Evolutionary conservation across 192 early-diverging fungal genomes (phyloP), one percentile per base, ranked within the genome.

Genomic region (Rhizoclosmatium sp.): DNA sequence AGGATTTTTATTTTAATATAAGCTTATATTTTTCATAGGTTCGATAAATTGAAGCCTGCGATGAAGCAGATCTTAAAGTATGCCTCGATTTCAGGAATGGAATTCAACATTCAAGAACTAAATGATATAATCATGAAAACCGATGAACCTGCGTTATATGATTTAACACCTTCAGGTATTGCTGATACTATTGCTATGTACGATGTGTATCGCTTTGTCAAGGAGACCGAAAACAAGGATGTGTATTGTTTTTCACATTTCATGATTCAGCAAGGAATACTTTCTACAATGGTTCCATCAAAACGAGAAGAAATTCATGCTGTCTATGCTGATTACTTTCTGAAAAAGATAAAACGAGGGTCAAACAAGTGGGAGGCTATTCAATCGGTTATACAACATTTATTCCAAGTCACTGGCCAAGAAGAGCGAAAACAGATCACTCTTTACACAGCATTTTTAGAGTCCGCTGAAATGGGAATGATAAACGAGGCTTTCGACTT

Each of bases 211-310:
- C 75, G 66, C 23, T 76, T 76, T 51, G 61, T 76, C 19, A 65
- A 67, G 31, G 64, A 65, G 47, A 67, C 75, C 0, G 75, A 76
- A 3, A 56, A 31, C 10, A 39, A 65, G 41, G 65, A 56, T 39
- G 46, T 76, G 4, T 76, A 41, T 40, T 66, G 75, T 54, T 75
- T 80, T 48, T 31, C 64, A 3, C 79, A 80, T 47, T 80, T 47
- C 54, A 47, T 80, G 23, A 75, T 80, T 44, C 69, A 80, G 47
- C 79, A 80, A 80, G 79, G 79, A 9, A 75, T 80, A 40, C 48
- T 64, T 12, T 49, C 71, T 16, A 80, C 71, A 42, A 64, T 80
- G 69, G 71, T 80, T 42, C 72, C 79, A 3, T 74, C 79, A 58
- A 51, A 66, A n/a, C 71, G 71, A n/a, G 72, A 80, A 58, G 65